phyloP scores from a whole-genome alignment of 2,329 filamentous ascomycete genomes.

The Calonectria leucothoes region DNA sequence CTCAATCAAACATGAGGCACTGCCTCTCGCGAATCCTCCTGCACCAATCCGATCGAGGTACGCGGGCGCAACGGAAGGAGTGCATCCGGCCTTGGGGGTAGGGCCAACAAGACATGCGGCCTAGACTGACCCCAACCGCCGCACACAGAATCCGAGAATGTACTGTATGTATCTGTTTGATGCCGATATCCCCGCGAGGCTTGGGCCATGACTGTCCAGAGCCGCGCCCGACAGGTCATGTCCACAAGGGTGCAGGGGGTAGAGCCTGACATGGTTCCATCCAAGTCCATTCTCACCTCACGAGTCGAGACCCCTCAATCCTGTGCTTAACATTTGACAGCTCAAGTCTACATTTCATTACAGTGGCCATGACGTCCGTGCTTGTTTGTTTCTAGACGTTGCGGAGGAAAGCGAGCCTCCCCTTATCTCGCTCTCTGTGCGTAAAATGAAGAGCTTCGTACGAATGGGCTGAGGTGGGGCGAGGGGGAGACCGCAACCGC shows the following conservation, averaged over 20 bases:
- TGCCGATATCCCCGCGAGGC: slow-evolving; percentile 4
- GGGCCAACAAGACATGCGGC: neutral
- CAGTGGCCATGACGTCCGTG: neutral
- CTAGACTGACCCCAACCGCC: neutral
- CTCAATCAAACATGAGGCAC: slow-evolving; percentile 6
- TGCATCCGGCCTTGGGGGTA: neutral
- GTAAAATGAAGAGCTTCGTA: neutral
- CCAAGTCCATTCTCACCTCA: slow-evolving; percentile 11
- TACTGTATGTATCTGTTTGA: neutral
- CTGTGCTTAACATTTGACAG: neutral
- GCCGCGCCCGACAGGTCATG: slow-evolving; percentile 18
- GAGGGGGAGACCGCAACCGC: neutral
- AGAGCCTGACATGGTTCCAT: slow-evolving; percentile 30
- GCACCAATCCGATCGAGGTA: neutral
- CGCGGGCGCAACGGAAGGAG: neutral
- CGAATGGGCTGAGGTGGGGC: slow-evolving; percentile 9
- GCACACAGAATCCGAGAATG: neutral
- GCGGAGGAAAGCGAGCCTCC: neutral
- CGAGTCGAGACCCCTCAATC: slow-evolving; percentile 8
- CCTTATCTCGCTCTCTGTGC: neutral
- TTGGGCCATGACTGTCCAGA: slow-evolving; percentile 17
- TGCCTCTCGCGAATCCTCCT: neutral
- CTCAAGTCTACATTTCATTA: neutral
- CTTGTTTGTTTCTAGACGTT: neutral
- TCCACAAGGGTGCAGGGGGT: slow-evolving; percentile 17